A percentile compares a stretch with the other conserved stretches of the same genome.
Conservation (phyloP, 352 stramenopile genomes). For the Globisporangium barbulae region DNA sequence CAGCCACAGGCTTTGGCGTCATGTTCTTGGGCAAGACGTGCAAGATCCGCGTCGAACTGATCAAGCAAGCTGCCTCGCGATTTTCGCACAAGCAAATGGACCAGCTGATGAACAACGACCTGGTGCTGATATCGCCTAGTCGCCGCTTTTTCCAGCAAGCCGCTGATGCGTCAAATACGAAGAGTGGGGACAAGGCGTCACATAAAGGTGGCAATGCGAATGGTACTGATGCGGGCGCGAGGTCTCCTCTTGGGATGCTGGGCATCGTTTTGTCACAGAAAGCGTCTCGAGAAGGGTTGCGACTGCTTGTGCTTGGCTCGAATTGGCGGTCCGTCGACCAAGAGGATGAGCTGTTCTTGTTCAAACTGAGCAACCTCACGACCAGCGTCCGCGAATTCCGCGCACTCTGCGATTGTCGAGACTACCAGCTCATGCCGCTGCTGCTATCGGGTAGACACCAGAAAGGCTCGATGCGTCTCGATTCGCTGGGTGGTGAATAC, state of each 20-base stretch:
- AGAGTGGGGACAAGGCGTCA: background rate
- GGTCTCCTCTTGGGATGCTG: constrained; percentile 43
- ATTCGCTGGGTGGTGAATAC: constrained; percentile 78
- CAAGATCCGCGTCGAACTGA: constrained; percentile 66
- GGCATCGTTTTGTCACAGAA: constrained; percentile 69
- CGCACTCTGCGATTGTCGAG: constrained; percentile 77
- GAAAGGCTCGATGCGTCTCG: constrained; percentile 71
- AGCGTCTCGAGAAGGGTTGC: constrained; percentile 71
- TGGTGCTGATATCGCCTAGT: constrained; percentile 69
- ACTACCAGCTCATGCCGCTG: constrained; percentile 72
- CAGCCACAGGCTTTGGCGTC: constrained; percentile 37
- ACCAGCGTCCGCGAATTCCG: constrained; percentile 86
- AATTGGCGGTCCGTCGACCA: constrained; percentile 52
- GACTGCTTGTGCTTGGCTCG: constrained; percentile 53
- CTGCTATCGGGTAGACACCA: constrained; percentile 72
- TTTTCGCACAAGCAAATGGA: constrained; percentile 34
- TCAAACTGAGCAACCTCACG: constrained; percentile 88
- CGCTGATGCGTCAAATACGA: constrained; percentile 13
- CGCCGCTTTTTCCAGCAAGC: constrained; percentile 48
- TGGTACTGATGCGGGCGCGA: background rate
- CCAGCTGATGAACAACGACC: constrained; percentile 68
- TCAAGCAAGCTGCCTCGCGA: constrained; percentile 33
- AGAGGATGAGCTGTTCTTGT: constrained; percentile 55
- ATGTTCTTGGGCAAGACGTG: constrained; percentile 63
- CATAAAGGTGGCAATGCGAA: constrained; percentile 3